Percentiles rank a stretch among this genome's conserved stretches.
These are phyloP conservation scores for Aphanomyces euteiches DNA, from an alignment of 352 stramenopile species.

Conservation along the genomic window DNA sequence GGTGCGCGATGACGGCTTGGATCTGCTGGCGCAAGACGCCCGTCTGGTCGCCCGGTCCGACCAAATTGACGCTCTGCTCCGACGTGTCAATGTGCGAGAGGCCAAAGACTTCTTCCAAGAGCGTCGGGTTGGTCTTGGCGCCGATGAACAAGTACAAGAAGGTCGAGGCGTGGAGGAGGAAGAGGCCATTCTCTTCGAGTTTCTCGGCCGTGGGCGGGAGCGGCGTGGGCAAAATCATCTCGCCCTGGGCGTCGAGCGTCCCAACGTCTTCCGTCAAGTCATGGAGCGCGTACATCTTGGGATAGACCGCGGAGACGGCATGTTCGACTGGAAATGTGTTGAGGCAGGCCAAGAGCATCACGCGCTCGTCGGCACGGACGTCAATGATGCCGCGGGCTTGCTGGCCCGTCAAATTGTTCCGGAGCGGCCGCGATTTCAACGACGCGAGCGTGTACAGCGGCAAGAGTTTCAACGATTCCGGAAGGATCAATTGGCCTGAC, in stretches of 20 bases:
- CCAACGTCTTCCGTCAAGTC: constrained; percentile 78
- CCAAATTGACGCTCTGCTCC: constrained; percentile 52
- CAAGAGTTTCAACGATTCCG: constrained; percentile 88
- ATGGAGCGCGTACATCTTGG: constrained; percentile 84
- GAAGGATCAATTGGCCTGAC: constrained; percentile 87
- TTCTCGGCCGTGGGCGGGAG: constrained; percentile 82
- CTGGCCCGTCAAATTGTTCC: constrained; percentile 75
- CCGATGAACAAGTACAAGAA: constrained; percentile 88
- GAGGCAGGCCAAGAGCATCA: constrained; percentile 79
- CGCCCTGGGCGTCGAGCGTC: constrained; percentile 68
- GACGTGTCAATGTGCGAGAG: constrained; percentile 73
- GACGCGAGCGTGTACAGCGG: constrained; percentile 85
- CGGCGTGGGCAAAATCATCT: constrained; percentile 70
- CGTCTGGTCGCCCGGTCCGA: constrained; percentile 52
- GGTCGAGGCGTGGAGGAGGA: constrained; percentile 83
- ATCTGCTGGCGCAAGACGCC: constrained; percentile 55
- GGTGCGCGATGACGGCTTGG: constrained; percentile 66
- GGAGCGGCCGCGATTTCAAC: constrained; percentile 83
- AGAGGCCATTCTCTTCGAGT: constrained; percentile 79
- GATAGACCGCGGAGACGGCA: constrained; percentile 82
- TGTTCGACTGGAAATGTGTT: constrained; percentile 79
- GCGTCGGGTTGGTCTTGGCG: constrained; percentile 53
- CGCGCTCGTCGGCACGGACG: constrained; percentile 78
- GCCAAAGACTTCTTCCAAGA: constrained; percentile 81
- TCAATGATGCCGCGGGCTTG: constrained; percentile 79